Evolutionary conservation across 306 rosid species (phyloP), one percentile per base, ranked within the genome.

Genomic region (Lathyrus tuberosus): DNA sequence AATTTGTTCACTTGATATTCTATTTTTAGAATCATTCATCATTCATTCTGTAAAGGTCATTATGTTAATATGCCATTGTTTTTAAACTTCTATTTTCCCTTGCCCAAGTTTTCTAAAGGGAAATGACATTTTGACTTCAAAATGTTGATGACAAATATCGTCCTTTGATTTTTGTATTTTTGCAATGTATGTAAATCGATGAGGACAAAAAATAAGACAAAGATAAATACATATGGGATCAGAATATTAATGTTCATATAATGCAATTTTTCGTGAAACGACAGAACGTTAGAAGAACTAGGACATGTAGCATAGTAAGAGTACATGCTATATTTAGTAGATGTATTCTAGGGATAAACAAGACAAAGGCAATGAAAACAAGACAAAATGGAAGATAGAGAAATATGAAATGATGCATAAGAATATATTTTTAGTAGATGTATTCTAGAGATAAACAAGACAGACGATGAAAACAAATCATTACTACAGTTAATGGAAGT

Each of bases 1-100:
- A 18, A 70, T 64, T 47, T 70, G 37, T 61, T 53, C 57, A 31
- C 65, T 52, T 62, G 43, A 8, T 61, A 28, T 49, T 69, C 37
- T 24, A 63, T 44, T 0, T 0, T 10, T 57, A 38, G 22, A 62
- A 38, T 65, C 63, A 37, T 70, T 35, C 43, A 30, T 73, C 41
- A 54, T 31, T 70, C 61, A 31, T 77, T 65, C 4, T 66, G 82
- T 58, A 72, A 47, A 72, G 49, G 54, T 42, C 4, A 60, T 41
- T 61, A 33, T 41, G 13, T 43, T 52, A 42, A 30, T 48, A 37
- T 51, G 2, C 17, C 30, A 26, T 5, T 37, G 11, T 4, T 33
- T 17, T 38, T 10, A 4, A 5, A 18, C 37, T 62, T 52, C 47
- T 13, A 31, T 20, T 24, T 56, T 70, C 14, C 28, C 5, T 51